These are phyloP conservation scores for Umbellularia californica DNA, from an alignment of 164 flowering plant genomes.

Conservation along the genomic window DNA sequence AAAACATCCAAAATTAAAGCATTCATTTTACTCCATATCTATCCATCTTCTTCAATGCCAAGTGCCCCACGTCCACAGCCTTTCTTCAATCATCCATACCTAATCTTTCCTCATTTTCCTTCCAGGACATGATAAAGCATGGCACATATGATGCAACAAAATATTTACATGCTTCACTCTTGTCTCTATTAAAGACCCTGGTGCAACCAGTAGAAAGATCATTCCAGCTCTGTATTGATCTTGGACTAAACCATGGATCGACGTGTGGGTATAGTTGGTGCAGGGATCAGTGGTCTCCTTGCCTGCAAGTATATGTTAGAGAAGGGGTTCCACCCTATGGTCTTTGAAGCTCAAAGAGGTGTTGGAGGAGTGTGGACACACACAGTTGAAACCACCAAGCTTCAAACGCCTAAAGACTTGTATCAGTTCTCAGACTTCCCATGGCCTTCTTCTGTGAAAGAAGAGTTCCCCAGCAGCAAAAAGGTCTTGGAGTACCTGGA, in stretches of 20 bases:
- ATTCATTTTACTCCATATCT: too few relatives aligned
- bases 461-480: conserved; percentile 32
- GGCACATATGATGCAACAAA: too few relatives aligned
- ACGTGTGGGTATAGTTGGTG: conserved; percentile 56
- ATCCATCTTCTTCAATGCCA: too few relatives aligned
- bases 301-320: conserved; percentile 56
- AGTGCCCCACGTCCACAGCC: too few relatives aligned
- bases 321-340: conserved; percentile 45
- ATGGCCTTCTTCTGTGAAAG: conserved; percentile 48
- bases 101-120: too few relatives aligned
- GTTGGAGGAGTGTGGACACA: conserved; percentile 39
- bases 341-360: conserved; percentile 21
- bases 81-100: too few relatives aligned
- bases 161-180: too few relatives aligned
- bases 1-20: too few relatives aligned
- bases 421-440: conserved; percentile 67
- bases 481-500: conserved; percentile 48
- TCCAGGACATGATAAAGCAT: too few relatives aligned
- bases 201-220: too few relatives aligned
- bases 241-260: conserved; percentile 22
- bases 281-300: conserved; percentile 64
- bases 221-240: too few relatives aligned
- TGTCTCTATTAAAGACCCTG: too few relatives aligned
- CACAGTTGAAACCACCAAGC: conserved; percentile 43
- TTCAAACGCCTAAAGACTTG: conserved; percentile 41